A percentile compares a stretch with the other conserved stretches of the same genome.
Conservation (phyloP, 2,329 filamentous ascomycete genomes). For the Fusarium napiforme region DNA sequence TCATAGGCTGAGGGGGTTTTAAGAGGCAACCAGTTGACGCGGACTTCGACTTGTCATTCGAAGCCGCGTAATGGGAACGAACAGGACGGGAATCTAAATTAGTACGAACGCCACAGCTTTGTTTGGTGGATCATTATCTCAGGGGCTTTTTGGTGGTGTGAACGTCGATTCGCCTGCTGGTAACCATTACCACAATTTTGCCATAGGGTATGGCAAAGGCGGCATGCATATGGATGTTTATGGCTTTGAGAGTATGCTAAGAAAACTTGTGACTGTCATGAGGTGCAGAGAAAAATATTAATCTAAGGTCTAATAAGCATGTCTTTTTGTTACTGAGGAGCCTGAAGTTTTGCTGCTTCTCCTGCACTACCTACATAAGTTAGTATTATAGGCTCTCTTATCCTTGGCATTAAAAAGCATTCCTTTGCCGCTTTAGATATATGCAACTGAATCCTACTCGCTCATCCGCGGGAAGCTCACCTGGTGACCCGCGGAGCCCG, state of each 20-base stretch:
- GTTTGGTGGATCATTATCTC: neutral
- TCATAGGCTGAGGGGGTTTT: constrained; percentile 7
- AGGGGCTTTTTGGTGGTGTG: neutral
- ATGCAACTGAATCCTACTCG: constrained; percentile 12
- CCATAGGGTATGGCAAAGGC: neutral
- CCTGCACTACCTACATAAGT: neutral
- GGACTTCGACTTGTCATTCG: neutral
- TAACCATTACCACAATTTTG: neutral
- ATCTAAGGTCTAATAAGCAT: neutral
- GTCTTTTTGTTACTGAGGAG: neutral
- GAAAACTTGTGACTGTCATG: neutral
- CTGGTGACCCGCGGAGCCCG: constrained; percentile 28
- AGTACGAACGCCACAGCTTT: constrained; percentile 1
- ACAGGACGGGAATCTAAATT: constrained; percentile 9
- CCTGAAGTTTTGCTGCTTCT: neutral
- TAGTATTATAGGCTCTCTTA: neutral
- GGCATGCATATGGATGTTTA: no score
- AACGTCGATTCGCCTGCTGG: neutral
- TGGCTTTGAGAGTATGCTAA: neutral
- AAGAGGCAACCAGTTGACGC: constrained; percentile 28
- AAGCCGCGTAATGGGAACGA: constrained; percentile 17
- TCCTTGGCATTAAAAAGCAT: neutral
- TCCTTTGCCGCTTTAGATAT: neutral
- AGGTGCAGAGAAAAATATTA: neutral
- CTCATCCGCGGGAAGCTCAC: constrained; percentile 15